phyloP scores from a whole-genome alignment of 306 rosid species.

The Alnus rubra region DNA sequence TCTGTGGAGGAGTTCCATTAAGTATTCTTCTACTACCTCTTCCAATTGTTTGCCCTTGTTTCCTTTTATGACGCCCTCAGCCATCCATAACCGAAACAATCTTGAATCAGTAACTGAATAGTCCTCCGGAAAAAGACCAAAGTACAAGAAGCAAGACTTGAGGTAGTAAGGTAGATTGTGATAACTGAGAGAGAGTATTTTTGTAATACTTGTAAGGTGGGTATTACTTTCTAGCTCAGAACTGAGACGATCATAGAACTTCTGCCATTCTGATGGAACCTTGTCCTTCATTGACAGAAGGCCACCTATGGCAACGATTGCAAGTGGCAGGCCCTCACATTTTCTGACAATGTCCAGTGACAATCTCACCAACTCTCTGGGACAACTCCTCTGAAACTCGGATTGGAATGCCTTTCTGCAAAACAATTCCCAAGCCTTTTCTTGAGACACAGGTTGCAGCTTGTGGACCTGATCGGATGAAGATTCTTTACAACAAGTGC shows the following conservation, averaged over 20 bases:
- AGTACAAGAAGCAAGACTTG: constrained; percentile 24
- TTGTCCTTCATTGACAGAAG: too few species aligned
- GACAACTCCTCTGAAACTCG: too few species aligned
- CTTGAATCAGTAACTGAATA: constrained; percentile 4
- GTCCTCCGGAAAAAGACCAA: constrained; percentile 22
- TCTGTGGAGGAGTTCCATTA: too few species aligned
- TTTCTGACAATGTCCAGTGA: too few species aligned
- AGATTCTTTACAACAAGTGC: neutral
- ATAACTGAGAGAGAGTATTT: constrained; percentile 2
- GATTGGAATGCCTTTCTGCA: too few species aligned
- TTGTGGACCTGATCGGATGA: neutral
- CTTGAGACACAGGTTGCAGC: too few species aligned
- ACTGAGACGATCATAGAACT: neutral
- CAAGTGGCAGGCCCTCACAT: too few species aligned
- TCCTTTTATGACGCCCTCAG: constrained; percentile 13
- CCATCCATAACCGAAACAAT: constrained; percentile 15
- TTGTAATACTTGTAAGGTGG: neutral
- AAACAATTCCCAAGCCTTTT: too few species aligned
- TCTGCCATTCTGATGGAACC: constrained; percentile 18
- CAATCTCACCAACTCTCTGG: too few species aligned
- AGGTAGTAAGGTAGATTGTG: constrained; percentile 18
- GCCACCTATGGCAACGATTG: too few species aligned
- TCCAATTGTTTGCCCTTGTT: too few species aligned
- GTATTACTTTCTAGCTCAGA: constrained; percentile 3
- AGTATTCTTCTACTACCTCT: too few species aligned